phyloP scores from a whole-genome alignment of 495 filamentous ascomycete species.

The Cercophora sp. region DNA sequence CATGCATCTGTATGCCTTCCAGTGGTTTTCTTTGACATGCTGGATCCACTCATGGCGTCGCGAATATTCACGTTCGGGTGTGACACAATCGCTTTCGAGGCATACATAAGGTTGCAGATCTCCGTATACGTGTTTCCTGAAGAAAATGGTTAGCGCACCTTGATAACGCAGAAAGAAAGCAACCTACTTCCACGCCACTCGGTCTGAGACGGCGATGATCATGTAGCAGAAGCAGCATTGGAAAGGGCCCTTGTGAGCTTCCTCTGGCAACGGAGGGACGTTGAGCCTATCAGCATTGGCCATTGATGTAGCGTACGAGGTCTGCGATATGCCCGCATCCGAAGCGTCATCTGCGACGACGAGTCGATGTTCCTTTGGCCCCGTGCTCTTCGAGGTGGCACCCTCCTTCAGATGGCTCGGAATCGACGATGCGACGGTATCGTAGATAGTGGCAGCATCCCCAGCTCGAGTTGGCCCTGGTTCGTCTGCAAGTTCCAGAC shows the following conservation, averaged over 20 bases:
- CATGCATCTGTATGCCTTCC: background rate
- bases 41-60: slow-evolving; percentile 16
- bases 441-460: too few species aligned
- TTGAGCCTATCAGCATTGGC: background rate
- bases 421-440: too few species aligned
- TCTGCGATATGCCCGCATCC: too few species aligned
- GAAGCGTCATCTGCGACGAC: too few species aligned
- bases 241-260: slow-evolving; percentile 20
- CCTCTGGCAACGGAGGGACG: slow-evolving; percentile 16
- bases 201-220: slow-evolving; percentile 23
- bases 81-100: slow-evolving; percentile 7
- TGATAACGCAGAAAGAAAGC: too few species aligned
- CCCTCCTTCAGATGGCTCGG: too few species aligned
- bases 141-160: too few species aligned
- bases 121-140: slow-evolving; percentile 29
- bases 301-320: slow-evolving; percentile 10
- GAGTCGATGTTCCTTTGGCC: too few species aligned
- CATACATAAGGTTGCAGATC: slow-evolving; percentile 35
- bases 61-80: slow-evolving; percentile 5
- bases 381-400: too few species aligned
- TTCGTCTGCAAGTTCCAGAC: too few species aligned
- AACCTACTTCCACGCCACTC: slow-evolving; percentile 31
- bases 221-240: slow-evolving; percentile 36
- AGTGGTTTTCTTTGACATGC: slow-evolving; percentile 12
- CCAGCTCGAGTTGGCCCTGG: too few species aligned